Conservation (phyloP, 441 rosid genomes). For the Hura crepitans region DNA sequence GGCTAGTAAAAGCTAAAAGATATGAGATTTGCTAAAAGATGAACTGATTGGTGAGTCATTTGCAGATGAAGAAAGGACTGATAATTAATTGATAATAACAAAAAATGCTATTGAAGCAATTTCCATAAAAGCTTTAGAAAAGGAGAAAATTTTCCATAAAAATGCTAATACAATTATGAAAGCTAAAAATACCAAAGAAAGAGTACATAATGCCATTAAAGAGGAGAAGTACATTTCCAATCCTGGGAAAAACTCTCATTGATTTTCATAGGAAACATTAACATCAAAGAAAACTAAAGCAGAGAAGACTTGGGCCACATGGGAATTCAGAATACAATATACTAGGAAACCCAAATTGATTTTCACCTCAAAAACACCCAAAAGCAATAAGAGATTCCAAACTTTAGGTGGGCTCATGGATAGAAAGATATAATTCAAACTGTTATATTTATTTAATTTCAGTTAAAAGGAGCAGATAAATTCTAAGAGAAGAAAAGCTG, state of each 20-base stretch:
- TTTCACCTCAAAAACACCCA: conserved; percentile 23
- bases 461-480: conserved; percentile 26
- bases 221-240: no score
- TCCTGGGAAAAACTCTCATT: conserved; percentile 8
- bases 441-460: no score
- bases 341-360: conserved; percentile 22
- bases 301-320: conserved; percentile 2
- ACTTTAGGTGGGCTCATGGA: conserved; percentile 32
- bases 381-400: conserved; percentile 37
- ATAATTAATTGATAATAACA: not conserved
- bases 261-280: conserved; percentile 8
- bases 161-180: conserved; percentile 3
- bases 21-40: not conserved
- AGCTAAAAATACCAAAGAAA: conserved; percentile 2
- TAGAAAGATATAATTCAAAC: conserved; percentile 15
- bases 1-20: conserved; percentile 5
- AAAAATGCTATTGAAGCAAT: no score
- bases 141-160: not conserved
- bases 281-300: not conserved
- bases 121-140: no score
- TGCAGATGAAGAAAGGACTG: not conserved
- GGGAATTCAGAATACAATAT: conserved; percentile 10
- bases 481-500: conserved; percentile 48
- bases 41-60: not conserved
- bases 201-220: not conserved